Percentiles rank a stretch among this genome's conserved stretches.
These are phyloP conservation scores for Pisolithus orientalis DNA, from an alignment of 768 basidiomycete species.

Conservation along the genomic window DNA sequence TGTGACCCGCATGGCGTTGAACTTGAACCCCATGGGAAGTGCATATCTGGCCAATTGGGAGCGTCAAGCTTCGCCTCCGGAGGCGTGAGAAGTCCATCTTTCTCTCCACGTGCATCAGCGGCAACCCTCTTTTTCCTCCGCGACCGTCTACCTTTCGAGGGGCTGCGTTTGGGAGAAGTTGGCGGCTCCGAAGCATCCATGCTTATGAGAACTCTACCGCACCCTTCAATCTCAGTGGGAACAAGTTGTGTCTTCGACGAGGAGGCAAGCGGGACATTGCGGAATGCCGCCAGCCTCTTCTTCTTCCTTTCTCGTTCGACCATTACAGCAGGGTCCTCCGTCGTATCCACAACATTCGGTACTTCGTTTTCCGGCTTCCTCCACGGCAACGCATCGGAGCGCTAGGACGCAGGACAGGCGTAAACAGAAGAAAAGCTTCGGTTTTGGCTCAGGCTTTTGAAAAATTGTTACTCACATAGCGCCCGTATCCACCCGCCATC, in stretches of 20 bases:
- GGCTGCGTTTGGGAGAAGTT: slow-evolving; percentile 22
- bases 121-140: slow-evolving; percentile 48
- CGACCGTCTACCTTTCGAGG: slow-evolving; percentile 33
- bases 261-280: slow-evolving; percentile 30
- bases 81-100: slow-evolving; percentile 9
- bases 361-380: slow-evolving; percentile 13
- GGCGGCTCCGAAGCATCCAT: slow-evolving; percentile 36
- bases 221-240: slow-evolving; percentile 60
- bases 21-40: slow-evolving; percentile 73
- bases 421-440: slow-evolving; percentile 6
- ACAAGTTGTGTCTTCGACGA: slow-evolving; percentile 39
- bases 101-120: slow-evolving; percentile 16
- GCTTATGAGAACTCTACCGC: slow-evolving; percentile 67
- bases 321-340: slow-evolving; percentile 7
- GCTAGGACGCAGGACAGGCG: slow-evolving; percentile 10
- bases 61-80: slow-evolving; percentile 34
- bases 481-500: slow-evolving; percentile 76
- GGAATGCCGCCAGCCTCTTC: slow-evolving; percentile 66
- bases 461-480: slow-evolving; percentile 48
- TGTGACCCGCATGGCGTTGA: slow-evolving; percentile 45
- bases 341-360: slow-evolving; percentile 8
- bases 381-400: slow-evolving; percentile 19
- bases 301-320: slow-evolving; percentile 63
- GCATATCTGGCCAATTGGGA: slow-evolving; percentile 74
- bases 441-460: neutral